Conservation (phyloP, 1,284 basidiomycete species). For the Hypsizygus ulmarius region DNA sequence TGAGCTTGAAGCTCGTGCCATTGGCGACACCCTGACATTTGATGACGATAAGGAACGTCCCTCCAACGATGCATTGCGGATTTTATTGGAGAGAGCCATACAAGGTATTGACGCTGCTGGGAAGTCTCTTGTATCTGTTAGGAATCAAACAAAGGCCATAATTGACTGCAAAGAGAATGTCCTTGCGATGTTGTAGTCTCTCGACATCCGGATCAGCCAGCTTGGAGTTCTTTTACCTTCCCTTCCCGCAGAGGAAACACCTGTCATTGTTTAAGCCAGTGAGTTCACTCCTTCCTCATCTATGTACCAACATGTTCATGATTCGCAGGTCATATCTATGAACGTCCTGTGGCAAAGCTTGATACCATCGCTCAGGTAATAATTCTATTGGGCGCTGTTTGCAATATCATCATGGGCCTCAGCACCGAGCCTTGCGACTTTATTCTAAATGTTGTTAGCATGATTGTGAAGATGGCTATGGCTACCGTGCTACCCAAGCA, state of each 20-base stretch:
- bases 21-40: conserved; percentile 1
- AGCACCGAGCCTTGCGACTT: conserved; percentile 20
- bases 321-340: conserved; percentile 5
- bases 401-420: conserved; percentile 22
- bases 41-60: neutral
- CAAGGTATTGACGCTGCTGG: neutral
- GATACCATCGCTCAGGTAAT: conserved; percentile 21
- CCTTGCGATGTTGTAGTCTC: neutral
- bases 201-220: conserved; percentile 3
- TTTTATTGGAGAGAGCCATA: neutral
- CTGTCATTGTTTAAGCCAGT: conserved; percentile 3
- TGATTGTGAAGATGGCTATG: conserved; percentile 20
- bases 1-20: neutral
- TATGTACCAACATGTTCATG: neutral
- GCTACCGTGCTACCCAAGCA: neutral
- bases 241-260: neutral
- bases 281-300: neutral
- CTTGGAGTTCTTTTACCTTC: neutral
- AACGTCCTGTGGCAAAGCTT: conserved; percentile 12
- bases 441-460: conserved; percentile 17
- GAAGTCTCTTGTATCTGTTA: neutral
- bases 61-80: neutral
- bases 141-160: neutral
- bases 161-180: conserved; percentile 1
- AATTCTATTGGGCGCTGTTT: conserved; percentile 22